Evolutionary conservation across 805 yeast genomes (phyloP).

Genomic region (Komagataella populi): DNA sequence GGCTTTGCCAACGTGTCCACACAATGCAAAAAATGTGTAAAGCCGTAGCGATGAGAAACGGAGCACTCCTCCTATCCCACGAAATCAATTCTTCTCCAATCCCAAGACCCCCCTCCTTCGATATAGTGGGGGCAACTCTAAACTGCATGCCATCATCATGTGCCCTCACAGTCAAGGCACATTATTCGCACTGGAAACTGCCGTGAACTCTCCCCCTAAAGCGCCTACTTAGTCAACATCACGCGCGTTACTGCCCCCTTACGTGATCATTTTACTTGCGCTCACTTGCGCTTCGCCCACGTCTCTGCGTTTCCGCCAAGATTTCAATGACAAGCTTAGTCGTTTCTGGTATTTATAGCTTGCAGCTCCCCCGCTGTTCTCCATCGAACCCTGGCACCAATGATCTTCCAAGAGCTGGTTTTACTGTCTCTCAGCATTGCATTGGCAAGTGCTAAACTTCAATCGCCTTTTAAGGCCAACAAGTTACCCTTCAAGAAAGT

Average conservation of each 20-base stretch:
- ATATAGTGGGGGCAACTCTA: too few relatives aligned
- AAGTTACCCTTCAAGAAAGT: neutral
- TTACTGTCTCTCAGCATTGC: neutral
- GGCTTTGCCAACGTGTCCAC: neutral
- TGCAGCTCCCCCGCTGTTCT: neutral
- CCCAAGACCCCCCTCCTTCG: too few relatives aligned
- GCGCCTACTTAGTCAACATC: neutral
- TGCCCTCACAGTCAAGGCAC: too few relatives aligned
- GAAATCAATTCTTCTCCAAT: too few relatives aligned
- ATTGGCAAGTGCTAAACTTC: neutral
- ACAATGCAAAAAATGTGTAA: neutral
- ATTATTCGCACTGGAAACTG: neutral
- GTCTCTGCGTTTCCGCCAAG: neutral
- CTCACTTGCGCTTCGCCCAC: neutral
- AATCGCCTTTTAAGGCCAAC: neutral
- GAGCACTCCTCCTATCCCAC: too few relatives aligned
- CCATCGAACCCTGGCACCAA: neutral
- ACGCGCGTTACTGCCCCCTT: neutral
- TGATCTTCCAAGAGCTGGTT: neutral
- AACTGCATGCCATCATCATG: too few relatives aligned
- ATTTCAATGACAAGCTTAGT: neutral
- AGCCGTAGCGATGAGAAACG: too few relatives aligned
- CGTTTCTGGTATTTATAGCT: neutral
- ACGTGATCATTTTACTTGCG: neutral
- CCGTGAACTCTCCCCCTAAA: too few relatives aligned